Evolutionary conservation across 441 rosid species (phyloP).

Genomic region (Breynia disticha): DNA sequence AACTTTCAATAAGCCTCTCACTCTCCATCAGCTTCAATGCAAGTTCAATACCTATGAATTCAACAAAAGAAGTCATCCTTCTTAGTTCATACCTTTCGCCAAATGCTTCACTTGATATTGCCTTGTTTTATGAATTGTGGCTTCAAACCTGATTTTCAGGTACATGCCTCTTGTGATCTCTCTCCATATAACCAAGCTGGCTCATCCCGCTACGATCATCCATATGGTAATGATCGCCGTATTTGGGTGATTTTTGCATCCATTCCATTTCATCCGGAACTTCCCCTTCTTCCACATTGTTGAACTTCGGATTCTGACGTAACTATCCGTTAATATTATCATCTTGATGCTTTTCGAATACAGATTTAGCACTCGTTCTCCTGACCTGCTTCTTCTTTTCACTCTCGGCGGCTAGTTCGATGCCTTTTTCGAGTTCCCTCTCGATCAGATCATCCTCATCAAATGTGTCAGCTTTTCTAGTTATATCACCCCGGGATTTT

Average conservation of each 20-base stretch:
- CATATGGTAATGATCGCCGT: conserved; percentile 9
- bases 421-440: conserved; percentile 78
- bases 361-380: conserved; percentile 39
- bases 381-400: conserved; percentile 45
- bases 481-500: conserved; percentile 55
- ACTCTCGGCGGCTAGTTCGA: conserved; percentile 58
- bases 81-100: too few species aligned
- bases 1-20: too few species aligned
- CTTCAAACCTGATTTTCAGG: background rate
- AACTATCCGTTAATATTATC: conserved; percentile 23
- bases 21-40: too few species aligned
- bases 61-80: too few species aligned
- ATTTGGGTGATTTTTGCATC: too few species aligned
- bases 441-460: conserved; percentile 84
- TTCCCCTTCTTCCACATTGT: conserved; percentile 40
- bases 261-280: conserved; percentile 23
- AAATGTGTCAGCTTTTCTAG: conserved; percentile 50
- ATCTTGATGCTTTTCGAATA: conserved; percentile 20
- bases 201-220: conserved; percentile 25
- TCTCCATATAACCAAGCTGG: conserved; percentile 25
- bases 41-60: too few species aligned
- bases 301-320: background rate
- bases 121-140: background rate
- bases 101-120: too few species aligned
- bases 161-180: conserved; percentile 36